Conservation (phyloP, 768 basidiomycete species). For the Rubroboletus satanas region DNA sequence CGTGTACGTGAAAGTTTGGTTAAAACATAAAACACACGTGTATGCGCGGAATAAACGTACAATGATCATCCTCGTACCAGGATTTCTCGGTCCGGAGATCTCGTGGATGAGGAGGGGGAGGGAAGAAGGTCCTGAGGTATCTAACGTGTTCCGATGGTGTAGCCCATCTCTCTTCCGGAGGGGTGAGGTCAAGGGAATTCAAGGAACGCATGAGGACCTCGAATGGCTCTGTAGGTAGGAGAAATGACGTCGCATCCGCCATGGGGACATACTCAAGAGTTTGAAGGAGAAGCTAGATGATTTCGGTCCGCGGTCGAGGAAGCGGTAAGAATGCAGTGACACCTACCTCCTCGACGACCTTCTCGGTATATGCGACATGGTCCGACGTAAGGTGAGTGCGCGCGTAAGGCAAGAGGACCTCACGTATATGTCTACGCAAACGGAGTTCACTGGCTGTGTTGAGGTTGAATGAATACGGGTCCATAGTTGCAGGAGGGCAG, state of each 20-base stretch:
- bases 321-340: background rate
- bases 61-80: constrained; percentile 33
- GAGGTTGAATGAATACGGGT: constrained; percentile 15
- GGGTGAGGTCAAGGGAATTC: constrained; percentile 30
- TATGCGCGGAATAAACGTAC: constrained; percentile 29
- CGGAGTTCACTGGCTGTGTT: constrained; percentile 20
- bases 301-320: background rate
- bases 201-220: constrained; percentile 38
- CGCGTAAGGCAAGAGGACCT: constrained; percentile 52
- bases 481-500: constrained; percentile 7
- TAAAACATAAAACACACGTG: constrained; percentile 9
- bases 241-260: constrained; percentile 48
- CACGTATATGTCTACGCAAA: constrained; percentile 45
- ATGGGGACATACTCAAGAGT: constrained; percentile 42
- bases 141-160: constrained; percentile 23
- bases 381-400: constrained; percentile 51
- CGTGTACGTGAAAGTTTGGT: background rate
- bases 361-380: constrained; percentile 51
- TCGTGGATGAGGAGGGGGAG: constrained; percentile 16
- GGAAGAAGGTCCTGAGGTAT: constrained; percentile 20
- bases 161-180: constrained; percentile 44
- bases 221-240: constrained; percentile 54
- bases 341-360: constrained; percentile 44
- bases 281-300: constrained; percentile 39
- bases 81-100: constrained; percentile 36